A percentile compares a stretch with the other conserved stretches of the same genome.
phyloP scores from a whole-genome alignment of 176 grass and related monocot genomes.

The Musa itinerans region DNA sequence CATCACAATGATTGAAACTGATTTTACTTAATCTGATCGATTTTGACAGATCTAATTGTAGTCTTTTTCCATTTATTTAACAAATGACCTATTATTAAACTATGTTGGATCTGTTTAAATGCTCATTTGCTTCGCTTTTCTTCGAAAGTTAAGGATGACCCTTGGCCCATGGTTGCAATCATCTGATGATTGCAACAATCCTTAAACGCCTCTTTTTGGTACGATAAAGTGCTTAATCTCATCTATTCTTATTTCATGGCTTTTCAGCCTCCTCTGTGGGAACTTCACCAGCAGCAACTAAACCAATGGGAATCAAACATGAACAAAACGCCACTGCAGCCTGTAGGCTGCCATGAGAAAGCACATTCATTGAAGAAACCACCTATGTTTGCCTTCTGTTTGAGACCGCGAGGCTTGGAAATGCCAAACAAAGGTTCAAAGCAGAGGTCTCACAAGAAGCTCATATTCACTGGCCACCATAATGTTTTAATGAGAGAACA shows the following conservation, averaged over 20 bases:
- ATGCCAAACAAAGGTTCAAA: constrained; percentile 56
- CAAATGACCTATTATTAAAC: too few relatives aligned
- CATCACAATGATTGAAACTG: too few relatives aligned
- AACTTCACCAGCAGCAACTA: constrained; percentile 53
- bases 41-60: too few relatives aligned
- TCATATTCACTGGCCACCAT: constrained; percentile 55
- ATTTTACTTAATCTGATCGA: too few relatives aligned
- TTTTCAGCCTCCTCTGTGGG: constrained; percentile 84
- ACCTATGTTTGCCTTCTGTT: constrained; percentile 86
- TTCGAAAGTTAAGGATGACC: neutral
- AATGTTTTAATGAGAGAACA: constrained; percentile 50
- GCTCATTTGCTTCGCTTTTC: too few relatives aligned
- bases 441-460: constrained; percentile 78
- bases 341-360: constrained; percentile 47
- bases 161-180: neutral
- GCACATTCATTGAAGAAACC: constrained; percentile 49
- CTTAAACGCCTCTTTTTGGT: constrained; percentile 2
- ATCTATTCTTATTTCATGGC: constrained; percentile 17
- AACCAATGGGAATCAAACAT: constrained; percentile 72
- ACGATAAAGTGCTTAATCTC: neutral
- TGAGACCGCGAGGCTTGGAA: constrained; percentile 72
- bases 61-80: too few relatives aligned
- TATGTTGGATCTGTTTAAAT: too few relatives aligned
- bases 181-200: neutral
- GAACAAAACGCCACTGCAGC: constrained; percentile 36